Evolutionary conservation across 495 filamentous ascomycete genomes (phyloP), one percentile per base, ranked within the genome.

Genomic region (Penicillium bovifimosum): DNA sequence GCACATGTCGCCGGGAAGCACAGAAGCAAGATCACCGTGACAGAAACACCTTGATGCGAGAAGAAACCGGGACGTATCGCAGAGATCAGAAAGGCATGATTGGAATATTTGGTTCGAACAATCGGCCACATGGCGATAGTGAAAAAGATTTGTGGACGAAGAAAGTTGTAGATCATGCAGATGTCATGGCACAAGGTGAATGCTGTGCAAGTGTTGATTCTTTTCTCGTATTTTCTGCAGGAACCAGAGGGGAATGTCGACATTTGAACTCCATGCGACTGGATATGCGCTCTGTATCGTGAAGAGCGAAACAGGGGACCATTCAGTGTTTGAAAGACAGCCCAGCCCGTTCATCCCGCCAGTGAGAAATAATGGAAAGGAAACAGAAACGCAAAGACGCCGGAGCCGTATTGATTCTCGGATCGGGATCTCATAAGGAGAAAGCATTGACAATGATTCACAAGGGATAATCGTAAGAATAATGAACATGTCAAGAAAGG

Each of bases 1-100:
- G 14, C 14, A 3, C 41, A 43, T 43, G 14, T 4, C 10, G 6
- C 9, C 34, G 20, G 9, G 24, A 17, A 11, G 18, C 32, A 8
- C 38, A 58, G 28, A 60, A 59, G 56, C 31, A 59, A 65, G 60
- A 66, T 58, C 64, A 59, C 57, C 54, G 55, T 45, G 52, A 60
- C 17, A 47, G 26, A 8, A 47, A 47, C 45, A 47, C 45, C 45
- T 38, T 28, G 33, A 48, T 39, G 26, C 34, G 46, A 11, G 38
- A 36, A 5, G n/a, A 34, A 54, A 61, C 35, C 35, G 51, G 29
- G 41, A 36, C 34, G 20, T 35, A 38, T n/a, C 26, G n/a, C 27
- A 24, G 55, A 49, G 50, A 38, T 57, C 5, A 18, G 24, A 36
- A 39, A 17, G 34, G 20, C 33, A 20, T 24, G 9, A 17, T 5